Base-by-base conservation (phyloP, 768 basidiomycete species). In the Russula sp. region DNA sequence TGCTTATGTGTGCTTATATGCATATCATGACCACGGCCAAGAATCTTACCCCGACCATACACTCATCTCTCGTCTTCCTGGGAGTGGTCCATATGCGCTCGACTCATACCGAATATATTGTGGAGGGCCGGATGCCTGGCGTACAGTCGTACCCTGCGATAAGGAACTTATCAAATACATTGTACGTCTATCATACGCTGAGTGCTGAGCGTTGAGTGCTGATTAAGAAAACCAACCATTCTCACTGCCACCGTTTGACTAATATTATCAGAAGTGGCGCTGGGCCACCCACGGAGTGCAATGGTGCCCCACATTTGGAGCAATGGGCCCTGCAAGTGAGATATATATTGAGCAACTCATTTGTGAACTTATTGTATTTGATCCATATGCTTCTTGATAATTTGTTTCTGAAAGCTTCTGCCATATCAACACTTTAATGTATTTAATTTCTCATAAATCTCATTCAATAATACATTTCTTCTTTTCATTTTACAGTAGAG, bases 31-130 rank as follows among this genome's bases (percentile, higher is more conserved):
- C 28, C 42, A 42, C 6, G 42, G 6, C 42, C 42, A 10, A 38
- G 36, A 13, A 5, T 3, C 36, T 38, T 2, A 38, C 14, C 36
- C 14, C 10, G 44, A n/a, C 44, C 44, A 46, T 67, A 53, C 80
- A 1, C 71, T 75, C 7, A 84, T 85, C 59, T 82, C 83, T 46
- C 80, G 85, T 68, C 79, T 86, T 30, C 84, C 86, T 0, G 88
- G 88, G 0, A 78, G 84, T 1, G 89, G 90, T 0, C 75, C 77
- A 3, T 92, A 91, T 64, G 90, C 90, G 1, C 78, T 88, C 1
- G 89, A 91, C 71, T 89, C 86, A 5, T 88, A 89, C 69, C 80
- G 87, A 46, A 89, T 91, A 22, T 91, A 88, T 72, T 88, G 83
- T 64, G 63, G 42, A 7, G 68, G 62, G 30, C 70, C 62, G 11